Evolutionary conservation across 352 stramenopile species (phyloP), one percentile per base, ranked within the genome.

Genomic region (Pythium biforme): DNA sequence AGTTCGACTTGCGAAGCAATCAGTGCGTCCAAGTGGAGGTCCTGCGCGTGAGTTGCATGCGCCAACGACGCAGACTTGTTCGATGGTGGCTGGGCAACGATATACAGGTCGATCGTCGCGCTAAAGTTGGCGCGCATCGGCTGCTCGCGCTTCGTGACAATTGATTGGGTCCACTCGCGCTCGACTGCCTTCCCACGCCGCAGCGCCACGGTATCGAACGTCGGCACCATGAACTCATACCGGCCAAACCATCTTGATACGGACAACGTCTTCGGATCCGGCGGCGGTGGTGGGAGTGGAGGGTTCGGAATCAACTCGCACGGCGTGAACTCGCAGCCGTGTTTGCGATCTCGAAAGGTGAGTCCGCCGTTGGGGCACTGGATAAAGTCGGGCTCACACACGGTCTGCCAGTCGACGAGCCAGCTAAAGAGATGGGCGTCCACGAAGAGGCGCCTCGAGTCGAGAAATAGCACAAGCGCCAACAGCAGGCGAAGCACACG

Each of bases 271-370:
- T 68, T 64, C 17, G 59, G 66, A 5, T 66, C 56, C 6, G 55
- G 40, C 1, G 59, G 55, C 7, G 59, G 23, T 4, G 63, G 50
- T 6, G 47, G 54, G 3, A 65, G 61, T 7, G 59, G 50, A 0
- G 57, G 41, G 1, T 69, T 25, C 4, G 62, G 17, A 0, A 83
- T 63, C 19, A 83, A 62, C 37, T 73, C 62, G 46, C 77, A 86
- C 7, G 73, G 73, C 4, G 73, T 77, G 64, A 84, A 84, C 27
- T 64, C 55, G 51, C 75, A 84, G n/a, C 68, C 34, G 55, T 79
- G 64, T 7, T 64, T 51, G 17, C 37, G 55, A 31, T 82, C 64
- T 37, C 75, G 77, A 41, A 74, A 83, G 3, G 69, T 63, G 39
- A 68, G 68, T 4, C 63, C 68, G 54, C 73, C 73, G 46, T 81